Percentiles rank a stretch among this genome's conserved stretches.
Evolutionary conservation across 495 filamentous ascomycete species (phyloP).

Genomic region (Neurospora terricola): DNA sequence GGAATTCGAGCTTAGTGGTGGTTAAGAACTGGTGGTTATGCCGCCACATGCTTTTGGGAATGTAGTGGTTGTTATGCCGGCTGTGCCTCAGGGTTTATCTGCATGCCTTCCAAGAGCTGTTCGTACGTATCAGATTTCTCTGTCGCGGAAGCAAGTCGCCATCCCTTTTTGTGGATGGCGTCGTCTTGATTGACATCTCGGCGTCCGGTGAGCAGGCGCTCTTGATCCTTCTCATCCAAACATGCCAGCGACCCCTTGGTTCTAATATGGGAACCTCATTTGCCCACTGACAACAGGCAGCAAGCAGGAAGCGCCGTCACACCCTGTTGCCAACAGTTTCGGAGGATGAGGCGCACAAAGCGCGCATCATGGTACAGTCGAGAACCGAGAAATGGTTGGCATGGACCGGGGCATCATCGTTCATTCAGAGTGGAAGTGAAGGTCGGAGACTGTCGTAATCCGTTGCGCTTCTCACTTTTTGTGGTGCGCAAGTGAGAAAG

Average conservation of each 20-base stretch:
- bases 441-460: not conserved
- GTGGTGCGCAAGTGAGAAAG: not conserved
- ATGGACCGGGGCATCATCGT: not conserved
- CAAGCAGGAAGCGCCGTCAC: not conserved
- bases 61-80: not conserved
- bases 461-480: not conserved
- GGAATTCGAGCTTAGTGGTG: not conserved
- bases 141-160: not conserved
- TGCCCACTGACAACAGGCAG: not conserved
- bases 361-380: not conserved
- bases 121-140: not conserved
- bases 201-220: not conserved
- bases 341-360: not conserved
- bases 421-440: not conserved
- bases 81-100: not conserved
- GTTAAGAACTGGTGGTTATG: not conserved
- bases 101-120: not conserved
- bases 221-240: not conserved
- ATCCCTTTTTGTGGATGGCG: not conserved
- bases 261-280: not conserved
- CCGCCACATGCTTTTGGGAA: not conserved
- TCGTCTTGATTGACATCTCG: not conserved
- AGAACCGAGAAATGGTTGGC: not conserved
- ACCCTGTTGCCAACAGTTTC: not conserved
- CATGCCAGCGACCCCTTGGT: not conserved